A percentile compares a stretch with the other conserved stretches of the same genome.
Evolutionary conservation across 108 stramenopile species (phyloP).

Genomic region (Discostella pseudostelligera): DNA sequence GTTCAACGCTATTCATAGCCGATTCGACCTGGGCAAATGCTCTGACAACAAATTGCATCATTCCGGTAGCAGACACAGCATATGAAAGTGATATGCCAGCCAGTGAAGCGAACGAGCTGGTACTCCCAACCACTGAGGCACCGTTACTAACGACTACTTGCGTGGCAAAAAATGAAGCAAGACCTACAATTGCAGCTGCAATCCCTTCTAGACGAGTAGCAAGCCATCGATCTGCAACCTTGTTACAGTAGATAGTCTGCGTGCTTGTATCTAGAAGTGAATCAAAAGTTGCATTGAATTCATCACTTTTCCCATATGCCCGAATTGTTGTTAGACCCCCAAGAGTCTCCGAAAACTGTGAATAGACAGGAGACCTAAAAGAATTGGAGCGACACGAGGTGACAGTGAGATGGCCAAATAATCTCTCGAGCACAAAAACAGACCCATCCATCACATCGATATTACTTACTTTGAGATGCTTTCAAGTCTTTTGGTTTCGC

Average conservation of each 20-base stretch:
- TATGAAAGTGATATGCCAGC: conserved; percentile 87
- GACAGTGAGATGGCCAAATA: neutral
- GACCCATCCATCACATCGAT: neutral
- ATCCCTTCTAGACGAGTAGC: conserved; percentile 72
- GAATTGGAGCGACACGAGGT: neutral
- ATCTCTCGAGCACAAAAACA: neutral
- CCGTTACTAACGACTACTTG: conserved; percentile 54
- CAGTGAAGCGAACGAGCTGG: conserved; percentile 54
- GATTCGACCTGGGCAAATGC: conserved; percentile 84
- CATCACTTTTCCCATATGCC: conserved; percentile 63
- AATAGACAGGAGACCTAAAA: conserved; percentile 85
- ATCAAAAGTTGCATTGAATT: conserved; percentile 64
- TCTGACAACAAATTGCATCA: conserved; percentile 83
- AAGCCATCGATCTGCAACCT: conserved; percentile 75
- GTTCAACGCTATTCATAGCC: conserved; percentile 89
- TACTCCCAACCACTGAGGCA: conserved; percentile 26
- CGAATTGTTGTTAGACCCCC: conserved; percentile 89
- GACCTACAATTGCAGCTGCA: conserved; percentile 59
- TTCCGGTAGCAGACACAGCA: conserved; percentile 74
- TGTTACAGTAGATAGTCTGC: conserved; percentile 62
- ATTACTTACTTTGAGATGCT: conserved; percentile 49
- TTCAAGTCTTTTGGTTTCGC: conserved; percentile 86
- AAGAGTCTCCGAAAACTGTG: conserved; percentile 93
- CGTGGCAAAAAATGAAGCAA: conserved; percentile 65
- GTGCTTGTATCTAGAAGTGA: conserved; percentile 63